Percentiles rank a stretch among this genome's conserved stretches.
Conservation (phyloP, 352 stramenopile genomes). For the Phytophthora capsici region DNA sequence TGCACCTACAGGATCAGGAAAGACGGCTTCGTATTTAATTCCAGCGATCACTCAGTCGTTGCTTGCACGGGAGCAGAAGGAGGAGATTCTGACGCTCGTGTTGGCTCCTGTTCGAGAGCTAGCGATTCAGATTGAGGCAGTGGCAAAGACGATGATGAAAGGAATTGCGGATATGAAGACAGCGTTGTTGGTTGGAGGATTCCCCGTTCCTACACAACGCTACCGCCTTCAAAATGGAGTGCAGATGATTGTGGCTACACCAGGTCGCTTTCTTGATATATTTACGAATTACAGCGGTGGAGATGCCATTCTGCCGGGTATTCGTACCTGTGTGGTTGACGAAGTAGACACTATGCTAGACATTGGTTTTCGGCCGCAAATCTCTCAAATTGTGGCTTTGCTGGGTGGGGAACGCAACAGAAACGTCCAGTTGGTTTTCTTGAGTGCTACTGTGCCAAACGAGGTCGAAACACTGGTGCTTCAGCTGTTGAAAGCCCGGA, state of each 20-base stretch:
- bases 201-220: conserved; percentile 70
- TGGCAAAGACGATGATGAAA: conserved; percentile 61
- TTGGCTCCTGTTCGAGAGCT: conserved; percentile 75
- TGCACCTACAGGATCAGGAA: conserved; percentile 73
- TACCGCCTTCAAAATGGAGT: conserved; percentile 65
- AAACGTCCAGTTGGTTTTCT: conserved; percentile 57
- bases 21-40: conserved; percentile 73
- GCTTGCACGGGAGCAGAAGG: conserved; percentile 11
- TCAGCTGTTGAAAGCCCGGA: conserved; percentile 31
- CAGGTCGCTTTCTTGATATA: conserved; percentile 67
- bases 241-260: conserved; percentile 72
- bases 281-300: conserved; percentile 41
- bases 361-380: conserved; percentile 57
- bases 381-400: conserved; percentile 54
- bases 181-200: conserved; percentile 65
- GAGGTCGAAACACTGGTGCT: conserved; percentile 50
- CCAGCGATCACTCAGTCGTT: conserved; percentile 56
- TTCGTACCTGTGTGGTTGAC: conserved; percentile 62
- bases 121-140: conserved; percentile 74
- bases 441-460: conserved; percentile 62
- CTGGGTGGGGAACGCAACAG: conserved; percentile 16
- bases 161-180: conserved; percentile 73
- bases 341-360: conserved; percentile 83
- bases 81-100: conserved; percentile 47
- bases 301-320: conserved; percentile 20